These are phyloP conservation scores for Xylariaceae sp. DNA, from an alignment of 2,329 filamentous ascomycete species.

Conservation along the genomic window DNA sequence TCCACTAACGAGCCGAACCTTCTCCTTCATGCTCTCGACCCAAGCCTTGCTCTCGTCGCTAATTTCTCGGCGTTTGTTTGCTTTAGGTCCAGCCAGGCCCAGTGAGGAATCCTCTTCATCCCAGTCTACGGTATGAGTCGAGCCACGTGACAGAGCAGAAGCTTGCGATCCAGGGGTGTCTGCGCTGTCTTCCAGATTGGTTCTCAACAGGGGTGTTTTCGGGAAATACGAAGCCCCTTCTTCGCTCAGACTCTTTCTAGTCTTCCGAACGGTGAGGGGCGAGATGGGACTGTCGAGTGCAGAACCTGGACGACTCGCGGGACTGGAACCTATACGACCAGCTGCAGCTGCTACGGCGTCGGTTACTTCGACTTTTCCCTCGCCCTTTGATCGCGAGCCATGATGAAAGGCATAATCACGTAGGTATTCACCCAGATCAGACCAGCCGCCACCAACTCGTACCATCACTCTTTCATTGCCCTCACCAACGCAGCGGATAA, in stretches of 20 bases:
- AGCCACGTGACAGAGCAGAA: slow-evolving; percentile 47
- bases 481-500: slow-evolving; percentile 88
- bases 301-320: slow-evolving; percentile 39
- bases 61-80: slow-evolving; percentile 60
- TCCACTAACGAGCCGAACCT: slow-evolving; percentile 67
- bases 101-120: slow-evolving; percentile 58
- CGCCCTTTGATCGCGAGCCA: slow-evolving; percentile 60
- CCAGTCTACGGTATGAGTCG: slow-evolving; percentile 50
- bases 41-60: slow-evolving; percentile 72
- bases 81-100: slow-evolving; percentile 67
- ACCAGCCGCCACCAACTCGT: slow-evolving; percentile 96
- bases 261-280: slow-evolving; percentile 53
- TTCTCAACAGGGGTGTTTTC: slow-evolving; percentile 40
- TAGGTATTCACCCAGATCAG: slow-evolving; percentile 90
- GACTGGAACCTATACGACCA: slow-evolving; percentile 37
- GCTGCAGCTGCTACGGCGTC: slow-evolving; percentile 40
- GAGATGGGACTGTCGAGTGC: slow-evolving; percentile 38
- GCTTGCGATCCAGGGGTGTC: slow-evolving; percentile 43
- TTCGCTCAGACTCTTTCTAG: slow-evolving; percentile 43
- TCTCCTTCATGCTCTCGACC: slow-evolving; percentile 80
- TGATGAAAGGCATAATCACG: slow-evolving; percentile 92
- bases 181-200: slow-evolving; percentile 24
- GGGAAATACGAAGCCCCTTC: slow-evolving; percentile 33
- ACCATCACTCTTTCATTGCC: slow-evolving; percentile 94
- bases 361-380: slow-evolving; percentile 56